Conservation (phyloP, 2,329 filamentous ascomycete genomes). For the Aspergillus nomiae region DNA sequence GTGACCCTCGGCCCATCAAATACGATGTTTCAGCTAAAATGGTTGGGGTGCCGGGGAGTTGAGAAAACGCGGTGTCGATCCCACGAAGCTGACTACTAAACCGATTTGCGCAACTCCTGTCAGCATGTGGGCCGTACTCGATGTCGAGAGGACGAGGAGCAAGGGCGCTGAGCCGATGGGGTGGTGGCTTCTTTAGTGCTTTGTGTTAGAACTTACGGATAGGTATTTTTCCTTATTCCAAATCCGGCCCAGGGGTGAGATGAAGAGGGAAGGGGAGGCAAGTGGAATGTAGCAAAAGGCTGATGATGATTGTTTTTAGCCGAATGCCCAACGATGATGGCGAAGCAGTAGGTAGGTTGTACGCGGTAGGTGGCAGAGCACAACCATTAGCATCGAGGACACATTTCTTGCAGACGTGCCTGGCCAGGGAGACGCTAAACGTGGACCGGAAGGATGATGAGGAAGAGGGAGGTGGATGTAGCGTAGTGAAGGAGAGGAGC, state of each 20-base stretch:
- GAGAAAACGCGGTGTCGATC: slow-evolving; percentile 18
- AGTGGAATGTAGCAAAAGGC: slow-evolving; percentile 19
- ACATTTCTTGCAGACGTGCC: slow-evolving; percentile 20
- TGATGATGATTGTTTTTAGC: slow-evolving; percentile 20
- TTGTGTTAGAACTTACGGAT: slow-evolving; percentile 7
- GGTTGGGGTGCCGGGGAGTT: slow-evolving; percentile 13
- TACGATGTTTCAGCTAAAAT: slow-evolving; percentile 20
- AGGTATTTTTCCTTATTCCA: slow-evolving; percentile 1
- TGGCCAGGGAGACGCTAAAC: slow-evolving; percentile 4
- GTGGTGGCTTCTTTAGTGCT: neutral
- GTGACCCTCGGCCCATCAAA: slow-evolving; percentile 17
- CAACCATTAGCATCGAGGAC: slow-evolving; percentile 23
- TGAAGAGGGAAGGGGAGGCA: slow-evolving; percentile 16
- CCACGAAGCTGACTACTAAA: slow-evolving; percentile 21
- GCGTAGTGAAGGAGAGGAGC: slow-evolving; percentile 19
- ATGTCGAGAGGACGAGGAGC: neutral
- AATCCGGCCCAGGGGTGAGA: slow-evolving; percentile 16
- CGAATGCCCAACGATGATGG: slow-evolving; percentile 23
- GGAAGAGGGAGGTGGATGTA: slow-evolving; percentile 16
- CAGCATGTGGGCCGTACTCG: slow-evolving; percentile 21
- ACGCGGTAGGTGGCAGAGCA: slow-evolving; percentile 20
- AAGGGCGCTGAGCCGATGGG: neutral
- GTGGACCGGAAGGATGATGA: slow-evolving; percentile 10
- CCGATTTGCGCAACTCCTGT: slow-evolving; percentile 21
- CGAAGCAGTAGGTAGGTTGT: slow-evolving; percentile 26